phyloP scores from a whole-genome alignment of 176 grass and related monocot species.

The Zizania latifolia region DNA sequence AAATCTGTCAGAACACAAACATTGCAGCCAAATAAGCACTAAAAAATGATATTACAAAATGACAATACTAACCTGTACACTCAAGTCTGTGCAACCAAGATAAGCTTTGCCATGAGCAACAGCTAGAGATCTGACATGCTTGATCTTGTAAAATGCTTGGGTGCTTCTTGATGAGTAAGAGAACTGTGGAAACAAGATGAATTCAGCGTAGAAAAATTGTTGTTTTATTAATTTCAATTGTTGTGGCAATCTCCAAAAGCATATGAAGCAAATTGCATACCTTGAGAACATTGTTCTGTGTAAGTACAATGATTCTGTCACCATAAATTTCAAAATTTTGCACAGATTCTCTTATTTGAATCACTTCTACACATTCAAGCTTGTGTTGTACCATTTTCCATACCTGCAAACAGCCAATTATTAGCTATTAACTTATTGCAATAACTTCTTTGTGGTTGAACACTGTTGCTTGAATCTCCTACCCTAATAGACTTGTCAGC shows the following conservation, averaged over 20 bases:
- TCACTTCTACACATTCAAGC: no score
- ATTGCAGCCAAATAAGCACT: no score
- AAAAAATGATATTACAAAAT: no score
- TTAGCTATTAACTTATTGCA: neutral
- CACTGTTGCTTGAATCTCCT: slow-evolving; percentile 39
- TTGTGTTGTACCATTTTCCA: slow-evolving; percentile 83
- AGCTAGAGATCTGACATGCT: slow-evolving; percentile 66
- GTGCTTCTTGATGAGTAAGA: slow-evolving; percentile 65
- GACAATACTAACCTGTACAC: slow-evolving; percentile 73
- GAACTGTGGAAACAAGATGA: no score
- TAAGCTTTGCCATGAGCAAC: slow-evolving; percentile 70
- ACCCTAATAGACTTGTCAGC: slow-evolving; percentile 88
- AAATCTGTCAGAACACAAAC: no score
- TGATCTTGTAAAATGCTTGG: slow-evolving; percentile 71
- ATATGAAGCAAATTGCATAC: slow-evolving; percentile 40
- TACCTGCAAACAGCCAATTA: slow-evolving; percentile 46
- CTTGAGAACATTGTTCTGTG: slow-evolving; percentile 55
- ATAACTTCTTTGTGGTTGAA: neutral
- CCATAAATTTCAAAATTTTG: slow-evolving; percentile 57
- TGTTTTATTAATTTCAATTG: neutral
- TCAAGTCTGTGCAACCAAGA: slow-evolving; percentile 73
- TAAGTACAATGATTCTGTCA: slow-evolving; percentile 64
- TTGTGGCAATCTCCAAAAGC: slow-evolving; percentile 9
- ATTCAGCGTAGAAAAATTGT: slow-evolving; percentile 10
- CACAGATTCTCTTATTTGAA: no score